Percentiles rank a stretch among this genome's conserved stretches.
phyloP scores from a whole-genome alignment of 306 rosid genomes.

The Fragaria vesca region DNA sequence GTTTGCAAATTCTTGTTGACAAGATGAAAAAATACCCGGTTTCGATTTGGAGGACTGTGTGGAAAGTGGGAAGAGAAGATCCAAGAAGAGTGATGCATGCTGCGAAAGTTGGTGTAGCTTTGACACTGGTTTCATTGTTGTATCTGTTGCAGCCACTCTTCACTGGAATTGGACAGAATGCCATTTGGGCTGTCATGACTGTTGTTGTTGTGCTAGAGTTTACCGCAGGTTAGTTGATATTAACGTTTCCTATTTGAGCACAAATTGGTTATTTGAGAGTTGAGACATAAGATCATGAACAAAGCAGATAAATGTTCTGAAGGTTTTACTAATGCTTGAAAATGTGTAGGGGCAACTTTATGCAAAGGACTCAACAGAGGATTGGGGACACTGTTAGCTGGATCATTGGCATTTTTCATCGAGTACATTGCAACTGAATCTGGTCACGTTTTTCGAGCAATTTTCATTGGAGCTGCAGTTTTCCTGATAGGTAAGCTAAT shows the following conservation, averaged over 20 bases:
- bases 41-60: constrained; percentile 45
- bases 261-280: background rate
- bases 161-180: constrained; percentile 62
- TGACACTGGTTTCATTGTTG: constrained; percentile 69
- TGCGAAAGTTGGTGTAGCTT: constrained; percentile 77
- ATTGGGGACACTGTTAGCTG: constrained; percentile 82
- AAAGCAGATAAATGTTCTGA: background rate
- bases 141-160: constrained; percentile 73
- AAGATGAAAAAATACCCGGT: constrained; percentile 43
- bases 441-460: constrained; percentile 47
- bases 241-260: background rate
- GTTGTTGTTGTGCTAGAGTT: constrained; percentile 94
- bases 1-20: constrained; percentile 32
- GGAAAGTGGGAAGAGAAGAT: constrained; percentile 81
- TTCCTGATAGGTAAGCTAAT: constrained; percentile 59
- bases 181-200: constrained; percentile 96
- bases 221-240: constrained; percentile 61
- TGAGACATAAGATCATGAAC: background rate
- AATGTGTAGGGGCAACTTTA: constrained; percentile 74
- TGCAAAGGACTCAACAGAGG: constrained; percentile 99
- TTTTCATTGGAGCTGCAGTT: constrained; percentile 77
- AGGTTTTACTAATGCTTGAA: background rate
- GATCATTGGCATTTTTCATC: constrained; percentile 69
- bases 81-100: constrained; percentile 84
- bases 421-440: constrained; percentile 50